These are phyloP conservation scores for Aphanomyces cochlioides DNA, from an alignment of 352 stramenopile genomes.

Conservation along the genomic window DNA sequence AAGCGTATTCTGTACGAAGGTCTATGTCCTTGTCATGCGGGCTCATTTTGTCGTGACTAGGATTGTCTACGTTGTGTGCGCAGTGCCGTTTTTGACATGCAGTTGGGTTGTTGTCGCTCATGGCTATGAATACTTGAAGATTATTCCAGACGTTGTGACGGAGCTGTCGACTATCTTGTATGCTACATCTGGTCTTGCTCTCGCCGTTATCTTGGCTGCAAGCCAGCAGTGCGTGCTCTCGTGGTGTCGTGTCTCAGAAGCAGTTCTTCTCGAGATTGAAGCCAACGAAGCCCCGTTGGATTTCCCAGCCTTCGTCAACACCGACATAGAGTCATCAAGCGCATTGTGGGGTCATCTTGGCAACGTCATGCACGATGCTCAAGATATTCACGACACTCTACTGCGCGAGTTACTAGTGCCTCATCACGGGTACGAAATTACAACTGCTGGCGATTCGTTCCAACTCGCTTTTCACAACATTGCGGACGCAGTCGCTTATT, in stretches of 20 bases:
- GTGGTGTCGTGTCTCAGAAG: slow-evolving; percentile 13
- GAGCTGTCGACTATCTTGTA: slow-evolving; percentile 10
- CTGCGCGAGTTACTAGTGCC: slow-evolving; percentile 46
- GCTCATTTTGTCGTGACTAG: slow-evolving; percentile 35
- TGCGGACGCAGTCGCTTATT: slow-evolving; percentile 56
- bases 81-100: slow-evolving; percentile 47
- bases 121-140: slow-evolving; percentile 2
- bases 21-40: slow-evolving; percentile 30
- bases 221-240: slow-evolving; percentile 22
- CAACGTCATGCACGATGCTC: slow-evolving; percentile 35
- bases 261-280: slow-evolving; percentile 13
- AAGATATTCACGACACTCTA: slow-evolving; percentile 51
- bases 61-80: slow-evolving; percentile 50
- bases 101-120: slow-evolving; percentile 44
- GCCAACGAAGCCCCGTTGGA: slow-evolving; percentile 33
- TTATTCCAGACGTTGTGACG: slow-evolving; percentile 36
- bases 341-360: slow-evolving; percentile 57
- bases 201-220: slow-evolving; percentile 24
- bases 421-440: slow-evolving; percentile 71
- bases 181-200: slow-evolving; percentile 4
- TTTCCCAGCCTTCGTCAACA: slow-evolving; percentile 70
- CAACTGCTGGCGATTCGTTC: slow-evolving; percentile 63
- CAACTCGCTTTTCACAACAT: slow-evolving; percentile 68
- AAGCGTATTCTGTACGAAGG: slow-evolving; percentile 53
- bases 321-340: slow-evolving; percentile 74